Evolutionary conservation across 495 filamentous ascomycete genomes (phyloP).

Genomic region (Xylaria grammica): DNA sequence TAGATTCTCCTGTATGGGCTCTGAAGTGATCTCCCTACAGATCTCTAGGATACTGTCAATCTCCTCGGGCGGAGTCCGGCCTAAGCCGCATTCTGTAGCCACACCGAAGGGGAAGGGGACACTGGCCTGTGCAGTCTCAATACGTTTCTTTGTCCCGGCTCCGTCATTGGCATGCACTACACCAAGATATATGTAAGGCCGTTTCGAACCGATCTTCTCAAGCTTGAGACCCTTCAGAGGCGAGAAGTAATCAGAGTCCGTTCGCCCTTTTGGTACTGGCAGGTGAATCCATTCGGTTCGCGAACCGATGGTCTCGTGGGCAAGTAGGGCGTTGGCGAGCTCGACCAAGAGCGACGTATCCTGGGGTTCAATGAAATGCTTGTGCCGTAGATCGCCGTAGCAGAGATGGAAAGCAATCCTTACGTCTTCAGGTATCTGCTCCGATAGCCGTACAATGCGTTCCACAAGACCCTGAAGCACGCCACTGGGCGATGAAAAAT

Average conservation of each 20-base stretch:
- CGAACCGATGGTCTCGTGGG: constrained; percentile 23
- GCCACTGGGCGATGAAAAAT: constrained; percentile 42
- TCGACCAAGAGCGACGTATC: constrained; percentile 38
- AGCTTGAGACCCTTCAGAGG: constrained; percentile 41
- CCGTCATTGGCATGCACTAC: constrained; percentile 48
- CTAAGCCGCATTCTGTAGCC: constrained; percentile 52
- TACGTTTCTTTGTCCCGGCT: constrained; percentile 43
- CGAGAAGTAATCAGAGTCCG: constrained; percentile 29
- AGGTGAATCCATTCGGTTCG: constrained; percentile 50
- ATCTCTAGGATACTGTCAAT: constrained; percentile 40
- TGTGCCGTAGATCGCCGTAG: constrained; percentile 50
- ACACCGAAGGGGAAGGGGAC: constrained; percentile 43
- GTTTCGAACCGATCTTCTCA: constrained; percentile 27
- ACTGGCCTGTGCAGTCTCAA: constrained; percentile 40
- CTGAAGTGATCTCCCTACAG: constrained; percentile 28
- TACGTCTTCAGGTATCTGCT: constrained; percentile 38
- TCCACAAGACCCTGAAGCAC: constrained; percentile 44
- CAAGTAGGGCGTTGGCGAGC: constrained; percentile 37
- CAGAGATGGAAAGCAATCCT: constrained; percentile 52
- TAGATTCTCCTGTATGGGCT: background rate
- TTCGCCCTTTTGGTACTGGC: constrained; percentile 46
- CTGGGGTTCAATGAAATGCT: constrained; percentile 50
- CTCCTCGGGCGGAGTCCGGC: constrained; percentile 45
- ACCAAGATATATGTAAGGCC: constrained; percentile 42
- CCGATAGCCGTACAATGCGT: constrained; percentile 34